Evolutionary conservation across 768 basidiomycete species (phyloP), one percentile per base, ranked within the genome.

Genomic region (Leucocoprinus birnbaumii): DNA sequence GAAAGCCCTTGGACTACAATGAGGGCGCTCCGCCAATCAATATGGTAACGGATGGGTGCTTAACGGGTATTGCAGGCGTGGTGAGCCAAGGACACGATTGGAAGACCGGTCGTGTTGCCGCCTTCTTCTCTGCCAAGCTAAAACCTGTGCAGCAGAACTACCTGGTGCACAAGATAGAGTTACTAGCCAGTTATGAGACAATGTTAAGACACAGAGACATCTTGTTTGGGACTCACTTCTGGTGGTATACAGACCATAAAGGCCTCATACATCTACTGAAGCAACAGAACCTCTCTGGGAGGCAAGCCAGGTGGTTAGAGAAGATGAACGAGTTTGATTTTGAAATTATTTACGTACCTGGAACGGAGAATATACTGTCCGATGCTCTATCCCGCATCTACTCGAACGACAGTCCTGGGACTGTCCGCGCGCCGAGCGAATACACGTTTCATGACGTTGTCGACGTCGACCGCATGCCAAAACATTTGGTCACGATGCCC

Each of bases 261-360:
- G 69, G 69, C 0, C 53, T 78, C 1, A 58, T 62, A 0, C 61
- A 70, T 24, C 42, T 78, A 0, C 38, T 71, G 22, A 61, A 59
- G 0, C 76, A 79, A 48, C 63, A 63, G 21, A 59, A 75, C 25
- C 55, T 79, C 5, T 73, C 73, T 0, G 63, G 67, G 0, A 49
- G 69, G 0, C 77, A 77, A 35, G 66, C 67, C 0, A 57, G 68
- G 0, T 79, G 78, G 79, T 25, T 71, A 3, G 68, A 78, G 53
- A 68, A 70, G 19, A 56, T 82, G 0, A 51, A 58, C 0, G 61
- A 71, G 16, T 80, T 75, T 53, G 68, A 78, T 38, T 80, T 63
- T 48, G 61, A 57, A 55, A 65, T 66, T 14, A 60, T 56, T 11
- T 71, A 71, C 51, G 62, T 70, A 1, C 63, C 69, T 0, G 78